A percentile compares a stretch with the other conserved stretches of the same genome.
phyloP scores from a whole-genome alignment of 2,329 filamentous ascomycete species.

The Fusarium sp. region DNA sequence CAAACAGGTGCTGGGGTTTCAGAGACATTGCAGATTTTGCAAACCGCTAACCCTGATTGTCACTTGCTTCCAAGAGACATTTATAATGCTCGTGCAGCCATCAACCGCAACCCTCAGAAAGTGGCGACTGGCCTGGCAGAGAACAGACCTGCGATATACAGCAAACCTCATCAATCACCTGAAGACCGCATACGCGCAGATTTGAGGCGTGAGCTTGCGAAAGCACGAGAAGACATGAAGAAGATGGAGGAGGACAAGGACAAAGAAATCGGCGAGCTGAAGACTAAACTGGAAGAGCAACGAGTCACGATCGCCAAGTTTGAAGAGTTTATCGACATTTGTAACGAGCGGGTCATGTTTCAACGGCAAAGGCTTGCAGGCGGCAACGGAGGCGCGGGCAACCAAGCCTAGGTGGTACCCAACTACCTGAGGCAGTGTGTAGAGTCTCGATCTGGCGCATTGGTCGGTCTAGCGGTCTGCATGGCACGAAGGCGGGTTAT shows the following conservation, averaged over 20 bases:
- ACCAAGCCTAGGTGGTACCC: conserved; percentile 34
- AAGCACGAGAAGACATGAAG: conserved; percentile 67
- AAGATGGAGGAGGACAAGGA: conserved; percentile 67
- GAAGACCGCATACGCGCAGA: conserved; percentile 75
- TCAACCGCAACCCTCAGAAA: conserved; percentile 74
- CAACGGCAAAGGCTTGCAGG: conserved; percentile 66
- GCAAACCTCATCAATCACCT: conserved; percentile 71
- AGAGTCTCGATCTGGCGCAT: conserved; percentile 29
- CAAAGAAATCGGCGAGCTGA: conserved; percentile 69
- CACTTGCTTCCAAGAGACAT: conserved; percentile 74
- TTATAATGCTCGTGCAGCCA: conserved; percentile 75
- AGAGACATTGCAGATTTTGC: conserved; percentile 74
- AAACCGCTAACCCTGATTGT: conserved; percentile 72
- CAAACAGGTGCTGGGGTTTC: conserved; percentile 71
- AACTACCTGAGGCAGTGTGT: conserved; percentile 3
- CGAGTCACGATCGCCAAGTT: conserved; percentile 72
- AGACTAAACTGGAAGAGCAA: conserved; percentile 71
- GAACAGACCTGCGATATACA: conserved; percentile 73
- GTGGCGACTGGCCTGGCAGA: conserved; percentile 70
- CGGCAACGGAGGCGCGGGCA: conserved; percentile 44
- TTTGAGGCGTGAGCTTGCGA: conserved; percentile 69
- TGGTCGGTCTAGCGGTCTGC: conserved; percentile 28
- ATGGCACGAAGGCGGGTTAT: conserved; percentile 23
- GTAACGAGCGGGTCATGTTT: conserved; percentile 74
- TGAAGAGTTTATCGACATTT: conserved; percentile 78